phyloP scores from a whole-genome alignment of 2,329 filamentous ascomycete genomes.

The Huntiella bhutanensis region DNA sequence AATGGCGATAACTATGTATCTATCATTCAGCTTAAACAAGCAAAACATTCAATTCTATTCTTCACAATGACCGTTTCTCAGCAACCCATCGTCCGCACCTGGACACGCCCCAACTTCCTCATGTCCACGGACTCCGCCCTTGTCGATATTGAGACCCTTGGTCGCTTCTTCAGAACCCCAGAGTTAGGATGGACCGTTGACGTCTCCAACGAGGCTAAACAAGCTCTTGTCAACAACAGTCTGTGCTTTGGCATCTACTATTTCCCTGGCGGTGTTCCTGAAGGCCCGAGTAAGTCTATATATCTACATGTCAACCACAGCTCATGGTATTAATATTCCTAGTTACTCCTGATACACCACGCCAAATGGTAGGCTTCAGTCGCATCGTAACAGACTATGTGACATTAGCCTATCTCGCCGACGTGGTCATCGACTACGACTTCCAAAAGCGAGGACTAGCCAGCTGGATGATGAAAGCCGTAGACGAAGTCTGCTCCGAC shows the following conservation, averaged over 20 bases:
- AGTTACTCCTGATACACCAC: constrained; percentile 19
- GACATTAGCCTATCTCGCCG: constrained; percentile 48
- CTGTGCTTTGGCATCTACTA: constrained; percentile 41
- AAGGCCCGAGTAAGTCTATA: not conserved
- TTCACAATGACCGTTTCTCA: not conserved
- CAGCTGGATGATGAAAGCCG: not conserved
- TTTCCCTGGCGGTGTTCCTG: constrained; percentile 18
- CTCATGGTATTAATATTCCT: not conserved
- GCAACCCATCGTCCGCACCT: constrained; percentile 14
- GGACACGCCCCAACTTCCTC: constrained; percentile 35
- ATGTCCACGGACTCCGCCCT: constrained; percentile 41
- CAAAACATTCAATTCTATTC: no score
- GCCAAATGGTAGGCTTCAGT: constrained; percentile 23
- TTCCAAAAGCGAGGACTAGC: not conserved
- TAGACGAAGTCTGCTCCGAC: not conserved
- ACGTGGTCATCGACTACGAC: constrained; percentile 25
- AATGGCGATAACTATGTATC: no score
- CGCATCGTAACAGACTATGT: constrained; percentile 50
- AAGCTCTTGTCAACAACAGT: constrained; percentile 35
- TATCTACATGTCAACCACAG: not conserved
- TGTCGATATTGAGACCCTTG: constrained; percentile 34
- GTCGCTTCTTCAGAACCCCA: constrained; percentile 35
- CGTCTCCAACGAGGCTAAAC: constrained; percentile 28
- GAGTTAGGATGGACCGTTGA: constrained; percentile 42
- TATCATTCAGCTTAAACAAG: no score